These are phyloP conservation scores for Leptodermis oblonga DNA, from an alignment of 257 asterid genomes.

Conservation along the genomic window DNA sequence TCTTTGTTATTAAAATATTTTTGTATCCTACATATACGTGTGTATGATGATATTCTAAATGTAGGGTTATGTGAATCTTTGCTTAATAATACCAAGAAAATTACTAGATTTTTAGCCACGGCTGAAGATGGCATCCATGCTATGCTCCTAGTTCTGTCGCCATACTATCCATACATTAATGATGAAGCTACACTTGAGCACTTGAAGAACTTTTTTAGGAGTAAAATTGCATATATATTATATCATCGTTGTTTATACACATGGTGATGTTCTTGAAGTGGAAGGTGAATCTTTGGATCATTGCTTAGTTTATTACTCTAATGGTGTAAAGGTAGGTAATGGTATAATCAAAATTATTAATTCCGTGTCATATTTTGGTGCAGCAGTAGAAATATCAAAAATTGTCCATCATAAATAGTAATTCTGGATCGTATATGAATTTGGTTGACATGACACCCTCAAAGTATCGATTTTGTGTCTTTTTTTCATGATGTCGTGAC, in stretches of 20 bases:
- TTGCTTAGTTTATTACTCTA: slow-evolving; percentile 35
- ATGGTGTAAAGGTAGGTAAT: slow-evolving; percentile 38
- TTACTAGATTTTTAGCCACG: background rate
- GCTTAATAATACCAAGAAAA: background rate
- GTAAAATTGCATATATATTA: slow-evolving; percentile 46
- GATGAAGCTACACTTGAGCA: slow-evolving; percentile 64
- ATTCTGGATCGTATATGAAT: no score
- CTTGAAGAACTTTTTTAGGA: slow-evolving; percentile 14
- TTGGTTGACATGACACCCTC: no score
- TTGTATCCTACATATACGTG: no score
- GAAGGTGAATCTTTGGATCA: slow-evolving; percentile 44
- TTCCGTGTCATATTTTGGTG: no score
- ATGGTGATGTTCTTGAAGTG: slow-evolving; percentile 71
- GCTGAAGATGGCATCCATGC: slow-evolving; percentile 44
- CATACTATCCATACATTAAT: slow-evolving; percentile 47
- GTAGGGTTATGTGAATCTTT: background rate
- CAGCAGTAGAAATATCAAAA: no score
- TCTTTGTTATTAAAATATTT: no score
- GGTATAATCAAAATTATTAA: no score
- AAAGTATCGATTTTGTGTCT: no score
- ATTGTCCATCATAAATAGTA: no score
- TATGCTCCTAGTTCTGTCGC: slow-evolving; percentile 56
- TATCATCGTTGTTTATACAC: slow-evolving; percentile 62
- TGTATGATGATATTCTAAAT: no score
- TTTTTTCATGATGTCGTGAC: no score